phyloP scores from a whole-genome alignment of 495 filamentous ascomycete genomes.

The Umbilicaria muhlenbergii region DNA sequence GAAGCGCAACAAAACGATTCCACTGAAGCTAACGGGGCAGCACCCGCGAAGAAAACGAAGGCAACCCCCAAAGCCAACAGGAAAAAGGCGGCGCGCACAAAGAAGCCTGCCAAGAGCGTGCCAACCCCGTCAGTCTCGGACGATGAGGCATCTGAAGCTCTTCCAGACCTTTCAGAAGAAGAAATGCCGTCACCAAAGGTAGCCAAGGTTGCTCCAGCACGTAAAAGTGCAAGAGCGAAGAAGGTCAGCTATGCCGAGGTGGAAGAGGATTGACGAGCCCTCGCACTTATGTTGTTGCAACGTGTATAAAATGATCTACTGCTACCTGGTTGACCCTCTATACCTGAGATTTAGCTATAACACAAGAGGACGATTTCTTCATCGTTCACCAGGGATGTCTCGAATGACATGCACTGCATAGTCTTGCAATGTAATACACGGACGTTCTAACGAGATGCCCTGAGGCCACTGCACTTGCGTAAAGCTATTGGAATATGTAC shows the following conservation, averaged over 20 bases:
- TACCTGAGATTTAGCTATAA: too few relatives aligned
- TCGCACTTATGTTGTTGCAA: too few relatives aligned
- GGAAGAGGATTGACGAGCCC: constrained; percentile 4
- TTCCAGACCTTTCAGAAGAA: not conserved
- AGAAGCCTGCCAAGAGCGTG: constrained; percentile 14
- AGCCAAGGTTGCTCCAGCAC: not conserved
- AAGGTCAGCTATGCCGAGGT: constrained; percentile 32
- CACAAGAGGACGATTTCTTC: too few relatives aligned
- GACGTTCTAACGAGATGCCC: too few relatives aligned
- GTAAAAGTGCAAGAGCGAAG: constrained; percentile 19
- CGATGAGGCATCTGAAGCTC: constrained; percentile 9
- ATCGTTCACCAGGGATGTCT: too few relatives aligned
- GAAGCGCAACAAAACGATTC: constrained; percentile 9
- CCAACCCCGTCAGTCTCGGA: constrained; percentile 13
- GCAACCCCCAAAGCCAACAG: constrained; percentile 6
- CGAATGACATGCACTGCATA: too few relatives aligned
- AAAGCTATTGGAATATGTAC: too few relatives aligned
- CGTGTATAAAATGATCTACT: too few relatives aligned
- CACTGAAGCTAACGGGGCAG: constrained; percentile 2
- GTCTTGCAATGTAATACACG: too few relatives aligned
- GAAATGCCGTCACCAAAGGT: not conserved
- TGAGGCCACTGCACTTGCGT: too few relatives aligned
- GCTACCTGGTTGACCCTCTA: too few relatives aligned
- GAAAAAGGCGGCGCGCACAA: constrained; percentile 9
- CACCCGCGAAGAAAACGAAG: constrained; percentile 11